A percentile compares a stretch with the other conserved stretches of the same genome.
phyloP scores from a whole-genome alignment of 73 alveolate genomes.

The Diophrys appendiculata region DNA sequence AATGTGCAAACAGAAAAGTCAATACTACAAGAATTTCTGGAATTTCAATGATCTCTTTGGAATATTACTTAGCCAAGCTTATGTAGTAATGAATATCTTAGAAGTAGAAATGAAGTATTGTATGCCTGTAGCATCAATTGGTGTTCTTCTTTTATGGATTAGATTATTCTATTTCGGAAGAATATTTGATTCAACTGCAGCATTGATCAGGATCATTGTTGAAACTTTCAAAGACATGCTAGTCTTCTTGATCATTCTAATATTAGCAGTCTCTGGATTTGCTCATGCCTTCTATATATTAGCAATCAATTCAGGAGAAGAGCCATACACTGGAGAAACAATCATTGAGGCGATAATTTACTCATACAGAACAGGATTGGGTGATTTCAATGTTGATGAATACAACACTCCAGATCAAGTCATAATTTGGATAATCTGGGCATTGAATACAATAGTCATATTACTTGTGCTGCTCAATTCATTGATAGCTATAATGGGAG shows the following conservation, averaged over 20 bases:
- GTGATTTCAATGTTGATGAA: slow-evolving; percentile 33
- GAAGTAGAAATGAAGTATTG: slow-evolving; percentile 1
- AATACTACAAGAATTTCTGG: too few relatives aligned
- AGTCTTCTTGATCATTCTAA: slow-evolving; percentile 21
- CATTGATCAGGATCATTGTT: slow-evolving; percentile 47
- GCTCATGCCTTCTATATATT: slow-evolving; percentile 47
- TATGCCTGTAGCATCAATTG: slow-evolving; percentile 25
- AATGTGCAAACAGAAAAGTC: too few relatives aligned
- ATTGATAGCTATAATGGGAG: slow-evolving; percentile 27
- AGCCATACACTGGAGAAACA: slow-evolving; percentile 6
- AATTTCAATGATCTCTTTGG: slow-evolving; percentile 40
- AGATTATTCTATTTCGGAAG: slow-evolving; percentile 36
- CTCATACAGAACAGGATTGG: slow-evolving; percentile 51
- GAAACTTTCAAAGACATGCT: slow-evolving; percentile 32
- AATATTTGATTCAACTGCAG: slow-evolving; percentile 43
- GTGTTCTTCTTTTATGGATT: slow-evolving; percentile 41
- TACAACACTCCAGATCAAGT: slow-evolving; percentile 10
- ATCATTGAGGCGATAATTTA: slow-evolving; percentile 25
- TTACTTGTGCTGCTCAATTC: slow-evolving; percentile 8
- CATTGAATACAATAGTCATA: slow-evolving; percentile 12
- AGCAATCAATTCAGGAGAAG: slow-evolving; percentile 23
- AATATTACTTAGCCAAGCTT: slow-evolving; percentile 15
- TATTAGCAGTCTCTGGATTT: slow-evolving; percentile 38
- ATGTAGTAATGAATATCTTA: slow-evolving; percentile 10
- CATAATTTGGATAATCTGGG: slow-evolving; percentile 10